Percentiles rank a stretch among this genome's conserved stretches.
Conservation (phyloP, 2,329 filamentous ascomycete genomes). For the Stenocarpella maydis region DNA sequence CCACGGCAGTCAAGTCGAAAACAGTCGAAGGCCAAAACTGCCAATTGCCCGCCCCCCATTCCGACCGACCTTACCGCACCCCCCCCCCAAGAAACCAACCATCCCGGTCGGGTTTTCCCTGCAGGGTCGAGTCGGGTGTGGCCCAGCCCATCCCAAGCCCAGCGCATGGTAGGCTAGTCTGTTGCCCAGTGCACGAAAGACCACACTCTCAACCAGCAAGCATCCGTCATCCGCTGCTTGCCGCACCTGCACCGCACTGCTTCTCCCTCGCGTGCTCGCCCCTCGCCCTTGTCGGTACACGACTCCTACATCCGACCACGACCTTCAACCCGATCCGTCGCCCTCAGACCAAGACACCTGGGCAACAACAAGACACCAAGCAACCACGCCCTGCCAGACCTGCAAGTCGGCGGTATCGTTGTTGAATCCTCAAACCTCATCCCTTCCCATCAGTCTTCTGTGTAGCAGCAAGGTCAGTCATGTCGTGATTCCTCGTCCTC, state of each 20-base stretch:
- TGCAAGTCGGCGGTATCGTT: constrained; percentile 4
- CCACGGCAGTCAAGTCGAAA: constrained; percentile 19
- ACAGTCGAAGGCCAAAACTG: constrained; percentile 7
- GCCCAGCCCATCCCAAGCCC: not conserved
- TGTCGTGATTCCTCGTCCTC: not conserved
- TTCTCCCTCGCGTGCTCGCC: not conserved
- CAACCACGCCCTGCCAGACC: not conserved
- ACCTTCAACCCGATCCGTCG: not conserved
- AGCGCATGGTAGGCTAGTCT: constrained; percentile 7
- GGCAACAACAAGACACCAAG: not conserved
- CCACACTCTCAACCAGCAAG: constrained; percentile 3
- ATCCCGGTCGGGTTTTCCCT: not conserved
- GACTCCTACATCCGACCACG: constrained; percentile 13
- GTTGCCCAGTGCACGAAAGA: constrained; percentile 12
- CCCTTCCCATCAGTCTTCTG: not conserved
- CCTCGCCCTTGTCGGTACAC: constrained; percentile 4
- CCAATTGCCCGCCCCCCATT: constrained; percentile 3
- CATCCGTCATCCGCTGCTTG: constrained; percentile 13
- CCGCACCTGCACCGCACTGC: not conserved
- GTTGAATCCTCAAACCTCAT: not conserved
- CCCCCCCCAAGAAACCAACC: not conserved
- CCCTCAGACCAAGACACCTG: not conserved
- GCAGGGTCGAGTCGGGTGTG: constrained; percentile 2
- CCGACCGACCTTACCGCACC: not conserved
- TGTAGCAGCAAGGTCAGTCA: constrained; percentile 21